Conservation (phyloP, 768 basidiomycete species). For the Dendrothele bispora region DNA sequence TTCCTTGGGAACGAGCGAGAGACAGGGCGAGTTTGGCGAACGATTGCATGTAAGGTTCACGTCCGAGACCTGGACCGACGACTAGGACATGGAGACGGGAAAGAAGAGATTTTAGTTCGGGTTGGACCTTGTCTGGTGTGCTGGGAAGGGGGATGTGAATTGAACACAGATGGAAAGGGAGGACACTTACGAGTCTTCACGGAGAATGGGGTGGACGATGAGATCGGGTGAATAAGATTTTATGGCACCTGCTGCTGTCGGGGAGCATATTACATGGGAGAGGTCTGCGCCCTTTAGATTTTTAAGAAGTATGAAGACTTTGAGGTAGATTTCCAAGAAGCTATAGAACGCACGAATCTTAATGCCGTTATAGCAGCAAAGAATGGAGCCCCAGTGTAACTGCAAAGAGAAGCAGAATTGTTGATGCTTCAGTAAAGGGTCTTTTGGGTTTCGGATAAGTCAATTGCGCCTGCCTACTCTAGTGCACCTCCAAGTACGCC, state of each 20-base stretch:
- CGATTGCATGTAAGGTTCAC: slow-evolving; percentile 86
- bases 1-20: slow-evolving; percentile 69
- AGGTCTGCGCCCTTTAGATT: slow-evolving; percentile 78
- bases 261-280: slow-evolving; percentile 97
- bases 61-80: slow-evolving; percentile 92
- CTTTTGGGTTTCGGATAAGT: background rate
- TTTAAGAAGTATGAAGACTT: background rate
- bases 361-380: slow-evolving; percentile 92
- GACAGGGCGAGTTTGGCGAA: slow-evolving; percentile 76
- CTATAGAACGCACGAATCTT: slow-evolving; percentile 66
- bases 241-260: slow-evolving; percentile 87
- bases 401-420: slow-evolving; percentile 25
- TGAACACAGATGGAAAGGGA: background rate
- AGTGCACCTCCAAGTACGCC: slow-evolving; percentile 92
- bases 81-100: slow-evolving; percentile 89
- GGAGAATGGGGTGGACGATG: slow-evolving; percentile 93
- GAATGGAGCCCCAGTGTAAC: slow-evolving; percentile 96
- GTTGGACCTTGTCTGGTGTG: slow-evolving; percentile 43
- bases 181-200: slow-evolving; percentile 56
- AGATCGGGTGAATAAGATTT: slow-evolving; percentile 97
- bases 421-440: background rate
- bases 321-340: too few species aligned
- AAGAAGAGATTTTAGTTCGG: slow-evolving; percentile 65
- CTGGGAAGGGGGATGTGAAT: slow-evolving; percentile 30
- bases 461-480: too few species aligned